These are phyloP conservation scores for Aureobasidium mangrovei DNA, from an alignment of 2,329 filamentous ascomycete genomes.

Conservation along the genomic window DNA sequence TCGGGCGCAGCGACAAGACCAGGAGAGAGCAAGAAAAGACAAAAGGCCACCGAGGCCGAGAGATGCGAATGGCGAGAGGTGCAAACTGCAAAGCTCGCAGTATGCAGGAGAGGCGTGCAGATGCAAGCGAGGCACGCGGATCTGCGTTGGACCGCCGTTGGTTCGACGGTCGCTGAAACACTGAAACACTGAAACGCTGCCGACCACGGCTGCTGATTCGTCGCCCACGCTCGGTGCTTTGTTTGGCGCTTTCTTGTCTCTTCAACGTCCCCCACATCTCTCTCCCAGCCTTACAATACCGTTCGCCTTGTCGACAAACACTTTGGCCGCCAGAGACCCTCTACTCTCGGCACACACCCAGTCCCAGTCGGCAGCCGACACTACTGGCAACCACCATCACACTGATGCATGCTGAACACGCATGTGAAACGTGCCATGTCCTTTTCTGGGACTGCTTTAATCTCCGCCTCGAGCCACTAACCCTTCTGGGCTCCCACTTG, in stretches of 20 bases:
- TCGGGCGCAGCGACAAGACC: neutral
- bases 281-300: too few species aligned
- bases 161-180: neutral
- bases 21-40: neutral
- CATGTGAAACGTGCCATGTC: neutral
- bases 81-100: too few species aligned
- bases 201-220: neutral
- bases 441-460: constrained; percentile 3
- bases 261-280: too few species aligned
- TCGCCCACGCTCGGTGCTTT: neutral
- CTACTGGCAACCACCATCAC: too few species aligned
- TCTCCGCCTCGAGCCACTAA: neutral
- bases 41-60: neutral
- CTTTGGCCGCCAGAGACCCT: too few species aligned
- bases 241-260: neutral
- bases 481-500: too few species aligned
- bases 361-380: too few species aligned
- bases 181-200: neutral
- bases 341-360: too few species aligned
- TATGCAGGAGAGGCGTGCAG: too few species aligned
- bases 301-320: too few species aligned
- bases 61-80: neutral
- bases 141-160: constrained; percentile 10
- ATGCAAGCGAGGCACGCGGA: constrained; percentile 5
- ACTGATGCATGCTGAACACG: neutral